These are phyloP conservation scores for Penicillium daleae DNA, from an alignment of 495 filamentous ascomycete genomes.

Conservation along the genomic window DNA sequence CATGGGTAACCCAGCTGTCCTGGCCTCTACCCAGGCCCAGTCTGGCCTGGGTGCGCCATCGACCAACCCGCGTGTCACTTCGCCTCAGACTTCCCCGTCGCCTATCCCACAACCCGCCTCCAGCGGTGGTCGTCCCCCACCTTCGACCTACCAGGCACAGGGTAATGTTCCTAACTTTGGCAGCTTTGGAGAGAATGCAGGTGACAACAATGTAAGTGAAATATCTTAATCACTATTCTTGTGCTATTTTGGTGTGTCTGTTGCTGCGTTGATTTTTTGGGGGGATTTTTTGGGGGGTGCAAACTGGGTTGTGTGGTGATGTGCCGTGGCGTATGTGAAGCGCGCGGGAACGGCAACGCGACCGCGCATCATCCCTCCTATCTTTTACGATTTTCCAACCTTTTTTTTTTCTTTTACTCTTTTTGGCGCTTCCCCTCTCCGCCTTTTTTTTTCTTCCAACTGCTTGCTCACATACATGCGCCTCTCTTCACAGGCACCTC, in stretches of 20 bases:
- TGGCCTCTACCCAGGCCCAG: slow-evolving; percentile 52
- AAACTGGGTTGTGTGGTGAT: not conserved
- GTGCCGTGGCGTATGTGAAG: slow-evolving; percentile 10
- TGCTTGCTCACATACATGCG: slow-evolving; percentile 56
- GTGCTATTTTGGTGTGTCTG: not conserved
- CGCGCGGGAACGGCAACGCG: slow-evolving; percentile 14
- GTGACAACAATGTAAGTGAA: slow-evolving; percentile 71
- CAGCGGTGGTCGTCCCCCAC: slow-evolving; percentile 81
- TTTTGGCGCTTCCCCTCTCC: not conserved
- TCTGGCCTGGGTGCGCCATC: slow-evolving; percentile 63
- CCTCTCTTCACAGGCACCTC: slow-evolving; percentile 60
- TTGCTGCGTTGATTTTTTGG: slow-evolving; percentile 14
- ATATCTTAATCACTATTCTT: not conserved
- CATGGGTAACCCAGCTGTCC: slow-evolving; percentile 51
- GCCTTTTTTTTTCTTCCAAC: slow-evolving; percentile 17
- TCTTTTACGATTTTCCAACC: not conserved
- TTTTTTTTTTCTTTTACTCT: slow-evolving; percentile 10
- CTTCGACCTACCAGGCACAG: slow-evolving; percentile 66
- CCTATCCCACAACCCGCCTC: slow-evolving; percentile 86
- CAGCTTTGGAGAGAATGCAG: slow-evolving; percentile 63
- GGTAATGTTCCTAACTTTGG: slow-evolving; percentile 75
- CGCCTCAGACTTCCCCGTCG: slow-evolving; percentile 78
- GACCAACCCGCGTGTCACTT: slow-evolving; percentile 66
- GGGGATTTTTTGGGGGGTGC: slow-evolving; percentile 1
- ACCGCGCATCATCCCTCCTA: slow-evolving; percentile 12